Conservation (phyloP, 192 early-diverging fungal species). For the Backusella tarrabulga region DNA sequence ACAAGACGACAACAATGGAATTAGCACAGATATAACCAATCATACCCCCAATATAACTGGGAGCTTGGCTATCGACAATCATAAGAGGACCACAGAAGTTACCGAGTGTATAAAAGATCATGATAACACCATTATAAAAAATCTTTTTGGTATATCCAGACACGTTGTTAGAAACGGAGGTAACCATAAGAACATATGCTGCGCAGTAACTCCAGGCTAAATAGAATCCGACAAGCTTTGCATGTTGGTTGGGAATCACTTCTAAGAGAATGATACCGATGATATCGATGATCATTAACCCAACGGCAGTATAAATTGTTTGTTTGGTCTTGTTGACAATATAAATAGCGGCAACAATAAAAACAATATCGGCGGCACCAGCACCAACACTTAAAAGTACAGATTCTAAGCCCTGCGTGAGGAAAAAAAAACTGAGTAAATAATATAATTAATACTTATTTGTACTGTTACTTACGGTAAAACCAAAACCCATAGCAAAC, state of each 20-base stretch:
- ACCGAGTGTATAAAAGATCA: conserved; percentile 26
- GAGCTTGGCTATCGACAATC: conserved; percentile 20
- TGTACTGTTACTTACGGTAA: conserved; percentile 8
- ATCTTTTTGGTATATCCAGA: conserved; percentile 26
- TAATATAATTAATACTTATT: neutral
- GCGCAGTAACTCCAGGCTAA: conserved; percentile 14
- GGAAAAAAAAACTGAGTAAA: neutral
- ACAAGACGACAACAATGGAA: neutral
- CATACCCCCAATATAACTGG: conserved; percentile 24
- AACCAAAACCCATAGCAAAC: conserved; percentile 23
- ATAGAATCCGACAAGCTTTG: conserved; percentile 26
- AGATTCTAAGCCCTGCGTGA: conserved; percentile 14
- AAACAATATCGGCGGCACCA: conserved; percentile 16
- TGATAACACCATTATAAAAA: conserved; percentile 9
- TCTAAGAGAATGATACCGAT: conserved; percentile 26
- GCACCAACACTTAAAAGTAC: conserved; percentile 21
- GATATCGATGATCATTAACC: neutral
- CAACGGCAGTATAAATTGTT: conserved; percentile 13
- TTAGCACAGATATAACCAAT: conserved; percentile 20
- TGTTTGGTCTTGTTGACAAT: conserved; percentile 3
- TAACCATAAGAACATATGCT: conserved; percentile 6
- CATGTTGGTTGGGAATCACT: neutral
- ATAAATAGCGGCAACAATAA: conserved; percentile 12
- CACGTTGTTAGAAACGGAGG: conserved; percentile 6
- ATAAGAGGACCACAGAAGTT: conserved; percentile 23